Evolutionary conservation across 2,329 filamentous ascomycete species (phyloP).

Genomic region (Microcera coccophila): DNA sequence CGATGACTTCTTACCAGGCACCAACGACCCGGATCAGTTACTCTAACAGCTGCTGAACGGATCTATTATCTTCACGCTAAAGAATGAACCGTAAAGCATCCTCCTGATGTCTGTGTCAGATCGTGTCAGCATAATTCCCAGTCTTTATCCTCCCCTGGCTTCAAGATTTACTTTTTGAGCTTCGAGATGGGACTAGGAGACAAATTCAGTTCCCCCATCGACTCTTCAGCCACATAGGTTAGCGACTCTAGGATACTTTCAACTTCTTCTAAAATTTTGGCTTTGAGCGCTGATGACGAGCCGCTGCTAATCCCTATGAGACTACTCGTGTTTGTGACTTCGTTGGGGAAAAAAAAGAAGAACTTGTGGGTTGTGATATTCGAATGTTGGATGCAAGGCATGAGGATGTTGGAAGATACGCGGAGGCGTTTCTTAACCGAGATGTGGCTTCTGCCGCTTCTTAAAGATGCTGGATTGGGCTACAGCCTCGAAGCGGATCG

Average conservation of each 20-base stretch:
- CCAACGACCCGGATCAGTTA: not conserved
- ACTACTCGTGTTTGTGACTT: slow-evolving; percentile 1
- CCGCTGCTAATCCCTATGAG: not conserved
- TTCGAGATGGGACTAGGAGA: not conserved
- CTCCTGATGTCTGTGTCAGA: slow-evolving; percentile 4
- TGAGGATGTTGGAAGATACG: slow-evolving; percentile 7
- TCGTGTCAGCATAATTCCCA: not conserved
- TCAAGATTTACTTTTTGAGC: not conserved
- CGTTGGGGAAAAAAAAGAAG: slow-evolving; percentile 2
- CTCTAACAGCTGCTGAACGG: not conserved
- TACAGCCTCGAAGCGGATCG: slow-evolving; percentile 5
- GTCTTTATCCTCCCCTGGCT: not conserved
- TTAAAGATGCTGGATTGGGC: not conserved
- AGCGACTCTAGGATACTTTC: slow-evolving; percentile 3
- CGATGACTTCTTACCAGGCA: not conserved
- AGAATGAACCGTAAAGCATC: slow-evolving; percentile 4
- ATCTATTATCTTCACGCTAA: slow-evolving; percentile 1
- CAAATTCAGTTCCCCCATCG: not conserved
- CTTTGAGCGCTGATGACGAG: not conserved
- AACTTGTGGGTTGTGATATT: slow-evolving; percentile 7
- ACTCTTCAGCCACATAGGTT: not conserved
- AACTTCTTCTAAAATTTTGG: slow-evolving; percentile 1
- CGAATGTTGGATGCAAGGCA: not conserved
- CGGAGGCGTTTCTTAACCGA: not conserved
- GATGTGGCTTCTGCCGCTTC: slow-evolving; percentile 2